phyloP scores from a whole-genome alignment of 2,329 filamentous ascomycete species.

The Pseudogymnoascus sp. region DNA sequence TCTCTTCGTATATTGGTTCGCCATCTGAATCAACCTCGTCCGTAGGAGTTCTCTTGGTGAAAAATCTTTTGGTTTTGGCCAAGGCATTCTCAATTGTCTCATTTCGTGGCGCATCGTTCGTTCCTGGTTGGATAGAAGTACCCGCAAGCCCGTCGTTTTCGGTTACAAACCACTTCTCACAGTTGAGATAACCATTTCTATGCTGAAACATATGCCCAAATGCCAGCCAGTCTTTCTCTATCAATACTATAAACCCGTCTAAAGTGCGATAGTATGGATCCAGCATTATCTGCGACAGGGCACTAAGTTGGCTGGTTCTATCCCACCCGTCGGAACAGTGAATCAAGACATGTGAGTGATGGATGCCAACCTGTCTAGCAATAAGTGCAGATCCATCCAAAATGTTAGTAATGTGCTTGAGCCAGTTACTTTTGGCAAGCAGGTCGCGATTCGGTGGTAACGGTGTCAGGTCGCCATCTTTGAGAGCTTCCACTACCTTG shows the following conservation, averaged over 20 bases:
- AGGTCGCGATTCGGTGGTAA: constrained; percentile 75
- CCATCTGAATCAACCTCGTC: constrained; percentile 54
- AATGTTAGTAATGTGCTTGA: constrained; percentile 79
- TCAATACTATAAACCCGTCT: constrained; percentile 85
- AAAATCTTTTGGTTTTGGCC: constrained; percentile 79
- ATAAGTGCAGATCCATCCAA: constrained; percentile 80
- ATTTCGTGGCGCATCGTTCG: constrained; percentile 44
- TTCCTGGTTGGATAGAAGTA: constrained; percentile 53
- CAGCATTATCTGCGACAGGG: constrained; percentile 83
- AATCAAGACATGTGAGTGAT: constrained; percentile 90
- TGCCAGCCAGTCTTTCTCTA: constrained; percentile 97
- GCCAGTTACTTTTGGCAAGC: constrained; percentile 78
- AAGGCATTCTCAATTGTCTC: constrained; percentile 83
- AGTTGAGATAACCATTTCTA: constrained; percentile 78
- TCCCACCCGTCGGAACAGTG: constrained; percentile 99
- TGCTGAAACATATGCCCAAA: constrained; percentile 98
- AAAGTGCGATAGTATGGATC: constrained; percentile 94
- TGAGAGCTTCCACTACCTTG: constrained; percentile 81
- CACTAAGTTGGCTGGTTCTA: constrained; percentile 88
- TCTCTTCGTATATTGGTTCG: constrained; percentile 22
- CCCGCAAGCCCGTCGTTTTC: constrained; percentile 73
- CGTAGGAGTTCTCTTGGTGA: constrained; percentile 70
- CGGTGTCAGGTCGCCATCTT: constrained; percentile 82
- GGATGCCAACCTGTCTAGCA: constrained; percentile 78
- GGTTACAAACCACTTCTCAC: constrained; percentile 88